Conservation (phyloP, 306 rosid species). For the Glycine soja region DNA sequence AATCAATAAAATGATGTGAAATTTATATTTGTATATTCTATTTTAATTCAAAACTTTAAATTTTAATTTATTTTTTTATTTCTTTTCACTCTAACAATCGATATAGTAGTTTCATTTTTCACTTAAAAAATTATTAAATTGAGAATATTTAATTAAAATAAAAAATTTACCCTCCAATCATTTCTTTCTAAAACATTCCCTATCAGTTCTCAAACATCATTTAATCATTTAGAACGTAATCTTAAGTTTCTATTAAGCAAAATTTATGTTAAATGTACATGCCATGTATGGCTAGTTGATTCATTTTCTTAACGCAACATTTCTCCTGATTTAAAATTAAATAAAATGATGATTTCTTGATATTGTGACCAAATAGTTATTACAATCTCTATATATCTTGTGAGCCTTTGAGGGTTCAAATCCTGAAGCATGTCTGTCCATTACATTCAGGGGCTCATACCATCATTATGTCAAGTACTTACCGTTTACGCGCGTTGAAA, state of each 20-base stretch:
- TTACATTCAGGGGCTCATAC: constrained; percentile 17
- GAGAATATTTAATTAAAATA: neutral
- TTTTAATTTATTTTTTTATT: too few species aligned
- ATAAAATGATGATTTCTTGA: neutral
- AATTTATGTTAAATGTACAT: neutral
- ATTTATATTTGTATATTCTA: too few species aligned
- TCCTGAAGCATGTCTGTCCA: constrained; percentile 32
- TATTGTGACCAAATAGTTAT: constrained; percentile 15
- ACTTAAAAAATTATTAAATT: neutral
- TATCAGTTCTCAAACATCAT: neutral
- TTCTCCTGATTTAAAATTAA: neutral
- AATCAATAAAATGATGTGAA: too few species aligned
- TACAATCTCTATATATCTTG: constrained; percentile 27
- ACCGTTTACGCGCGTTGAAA: neutral
- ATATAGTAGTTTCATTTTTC: neutral
- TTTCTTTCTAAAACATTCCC: neutral
- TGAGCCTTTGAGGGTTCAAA: constrained; percentile 20
- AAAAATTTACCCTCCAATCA: neutral
- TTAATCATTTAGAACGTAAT: neutral
- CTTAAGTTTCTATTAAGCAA: neutral
- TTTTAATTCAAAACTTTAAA: too few species aligned
- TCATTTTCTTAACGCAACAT: neutral
- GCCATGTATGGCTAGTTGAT: too few species aligned
- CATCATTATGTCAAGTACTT: constrained; percentile 29
- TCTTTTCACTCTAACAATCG: too few species aligned